Conservation (phyloP, 2,329 filamentous ascomycete species). For the Cercospora berteroae region DNA sequence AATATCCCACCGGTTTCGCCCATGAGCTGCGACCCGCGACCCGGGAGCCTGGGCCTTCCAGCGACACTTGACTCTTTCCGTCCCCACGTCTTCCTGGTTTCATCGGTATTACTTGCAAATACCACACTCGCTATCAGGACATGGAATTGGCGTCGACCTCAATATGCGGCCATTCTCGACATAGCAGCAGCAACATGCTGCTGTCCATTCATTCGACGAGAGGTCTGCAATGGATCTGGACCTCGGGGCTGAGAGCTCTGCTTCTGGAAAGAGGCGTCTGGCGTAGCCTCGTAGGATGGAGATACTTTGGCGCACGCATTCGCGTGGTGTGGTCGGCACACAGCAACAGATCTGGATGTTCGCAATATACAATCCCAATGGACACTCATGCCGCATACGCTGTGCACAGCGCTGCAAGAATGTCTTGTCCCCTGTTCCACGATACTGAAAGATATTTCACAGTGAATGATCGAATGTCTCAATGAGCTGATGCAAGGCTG, state of each 20-base stretch:
- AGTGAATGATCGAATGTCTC: background rate
- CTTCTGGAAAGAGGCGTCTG: background rate
- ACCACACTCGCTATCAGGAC: background rate
- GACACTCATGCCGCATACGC: background rate
- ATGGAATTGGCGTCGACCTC: background rate
- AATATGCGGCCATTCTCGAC: background rate
- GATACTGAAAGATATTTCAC: background rate
- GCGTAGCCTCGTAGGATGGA: background rate
- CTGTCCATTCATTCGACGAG: background rate
- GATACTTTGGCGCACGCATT: background rate
- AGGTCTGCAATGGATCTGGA: background rate
- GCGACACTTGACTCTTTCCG: background rate
- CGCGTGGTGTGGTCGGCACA: background rate
- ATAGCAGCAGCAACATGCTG: background rate
- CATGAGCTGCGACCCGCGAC: background rate
- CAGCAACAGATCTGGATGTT: background rate
- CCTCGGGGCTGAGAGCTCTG: background rate
- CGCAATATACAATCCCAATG: background rate
- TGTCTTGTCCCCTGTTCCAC: background rate
- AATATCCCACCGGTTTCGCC: background rate
- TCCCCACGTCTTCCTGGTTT: background rate
- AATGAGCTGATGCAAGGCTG: background rate
- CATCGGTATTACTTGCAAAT: background rate
- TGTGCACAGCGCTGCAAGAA: background rate
- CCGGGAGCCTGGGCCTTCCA: background rate